A percentile compares a stretch with the other conserved stretches of the same genome.
These are phyloP conservation scores for Carpinus fangiana DNA, from an alignment of 306 rosid species.

Conservation along the genomic window DNA sequence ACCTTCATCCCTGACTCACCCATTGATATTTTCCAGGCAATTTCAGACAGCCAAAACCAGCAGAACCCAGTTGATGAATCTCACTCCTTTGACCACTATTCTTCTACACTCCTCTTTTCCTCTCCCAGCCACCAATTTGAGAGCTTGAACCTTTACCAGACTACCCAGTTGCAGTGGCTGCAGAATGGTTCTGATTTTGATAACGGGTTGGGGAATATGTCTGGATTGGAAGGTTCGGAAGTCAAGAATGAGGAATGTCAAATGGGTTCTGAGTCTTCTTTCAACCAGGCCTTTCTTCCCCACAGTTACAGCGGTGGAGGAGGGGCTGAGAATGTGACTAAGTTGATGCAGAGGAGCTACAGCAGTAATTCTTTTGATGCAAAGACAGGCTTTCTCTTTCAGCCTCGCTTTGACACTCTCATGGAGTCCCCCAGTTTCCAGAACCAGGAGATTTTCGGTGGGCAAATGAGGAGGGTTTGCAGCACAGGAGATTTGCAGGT, in stretches of 20 bases:
- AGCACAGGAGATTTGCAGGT: constrained; percentile 91
- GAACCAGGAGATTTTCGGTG: constrained; percentile 35
- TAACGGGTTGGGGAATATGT: constrained; percentile 39
- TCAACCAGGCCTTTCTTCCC: constrained; percentile 33
- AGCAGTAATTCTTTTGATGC: constrained; percentile 65
- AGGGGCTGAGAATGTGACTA: constrained; percentile 42
- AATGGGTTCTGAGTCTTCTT: constrained; percentile 36
- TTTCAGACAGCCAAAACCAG: constrained; percentile 28
- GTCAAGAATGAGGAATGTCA: constrained; percentile 69
- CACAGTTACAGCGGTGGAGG: constrained; percentile 47
- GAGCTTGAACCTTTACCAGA: constrained; percentile 38
- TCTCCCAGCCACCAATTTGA: constrained; percentile 54
- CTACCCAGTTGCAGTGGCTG: constrained; percentile 22
- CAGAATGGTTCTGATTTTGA: constrained; percentile 14
- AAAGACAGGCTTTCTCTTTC: constrained; percentile 46
- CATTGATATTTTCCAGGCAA: constrained; percentile 39
- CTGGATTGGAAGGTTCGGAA: constrained; percentile 39
- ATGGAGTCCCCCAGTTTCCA: constrained; percentile 46
- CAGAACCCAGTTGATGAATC: constrained; percentile 34
- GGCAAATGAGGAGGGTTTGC: constrained; percentile 60
- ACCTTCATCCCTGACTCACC: constrained; percentile 45
- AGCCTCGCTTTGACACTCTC: constrained; percentile 40
- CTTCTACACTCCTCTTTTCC: constrained; percentile 41
- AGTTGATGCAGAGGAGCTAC: constrained; percentile 67
- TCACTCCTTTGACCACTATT: constrained; percentile 38